These are phyloP conservation scores for Silene conica DNA, from an alignment of 148 eudicot species.

Conservation along the genomic window DNA sequence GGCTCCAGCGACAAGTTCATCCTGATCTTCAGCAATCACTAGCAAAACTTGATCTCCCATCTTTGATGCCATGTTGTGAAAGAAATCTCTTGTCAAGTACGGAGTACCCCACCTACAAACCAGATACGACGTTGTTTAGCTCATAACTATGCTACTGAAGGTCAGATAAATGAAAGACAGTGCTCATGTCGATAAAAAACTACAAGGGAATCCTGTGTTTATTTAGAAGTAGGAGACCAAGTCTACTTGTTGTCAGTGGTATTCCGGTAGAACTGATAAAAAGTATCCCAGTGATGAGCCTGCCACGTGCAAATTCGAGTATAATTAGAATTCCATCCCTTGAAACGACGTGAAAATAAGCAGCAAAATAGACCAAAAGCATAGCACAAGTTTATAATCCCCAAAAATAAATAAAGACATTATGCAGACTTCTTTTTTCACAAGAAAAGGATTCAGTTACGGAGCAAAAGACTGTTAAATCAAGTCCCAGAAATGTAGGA, in stretches of 20 bases:
- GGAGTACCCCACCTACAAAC: slow-evolving; percentile 90
- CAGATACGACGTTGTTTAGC: slow-evolving; percentile 9
- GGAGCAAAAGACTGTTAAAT: background rate
- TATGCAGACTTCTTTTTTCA: no score
- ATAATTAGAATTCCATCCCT: slow-evolving; percentile 15
- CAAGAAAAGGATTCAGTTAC: no score
- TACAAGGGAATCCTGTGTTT: slow-evolving; percentile 8
- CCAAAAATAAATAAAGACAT: no score
- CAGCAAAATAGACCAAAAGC: background rate
- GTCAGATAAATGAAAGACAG: background rate
- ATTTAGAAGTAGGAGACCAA: slow-evolving; percentile 19
- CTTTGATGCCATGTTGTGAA: slow-evolving; percentile 87
- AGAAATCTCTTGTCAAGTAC: slow-evolving; percentile 90
- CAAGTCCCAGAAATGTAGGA: background rate
- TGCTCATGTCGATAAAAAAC: slow-evolving; percentile 7
- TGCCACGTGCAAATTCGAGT: slow-evolving; percentile 36
- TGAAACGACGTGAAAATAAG: background rate
- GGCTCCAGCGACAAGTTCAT: slow-evolving; percentile 82
- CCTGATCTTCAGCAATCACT: slow-evolving; percentile 77
- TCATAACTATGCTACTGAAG: slow-evolving; percentile 1
- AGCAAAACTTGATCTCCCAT: slow-evolving; percentile 90
- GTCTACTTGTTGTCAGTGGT: slow-evolving; percentile 93
- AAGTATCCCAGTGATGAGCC: slow-evolving; percentile 94
- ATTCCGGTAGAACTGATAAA: slow-evolving; percentile 86
- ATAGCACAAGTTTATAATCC: background rate